Evolutionary conservation across 345 rosid genomes (phyloP), one percentile per base, ranked within the genome.

Genomic region (Boechera retrofracta): DNA sequence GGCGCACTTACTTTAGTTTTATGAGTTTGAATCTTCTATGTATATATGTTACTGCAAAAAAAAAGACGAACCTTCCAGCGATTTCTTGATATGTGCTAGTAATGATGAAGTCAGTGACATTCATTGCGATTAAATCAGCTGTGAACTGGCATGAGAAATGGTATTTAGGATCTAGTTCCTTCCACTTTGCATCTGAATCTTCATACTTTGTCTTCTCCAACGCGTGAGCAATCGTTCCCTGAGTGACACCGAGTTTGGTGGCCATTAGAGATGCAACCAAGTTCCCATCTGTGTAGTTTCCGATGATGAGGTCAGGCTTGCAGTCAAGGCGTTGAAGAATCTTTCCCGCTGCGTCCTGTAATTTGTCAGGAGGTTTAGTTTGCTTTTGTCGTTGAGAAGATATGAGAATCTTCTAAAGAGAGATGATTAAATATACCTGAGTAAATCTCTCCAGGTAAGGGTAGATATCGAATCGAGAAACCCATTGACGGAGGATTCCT

Each of bases 1-100:
- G 16, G 7, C 1, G 6, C 26, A 41, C 29, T 51, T 18, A 42
- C 33, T 63, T 7, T 24, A 28, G 71, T 26, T 32, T 24, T 24
- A 35, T 15, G 24, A 45, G 32, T 64, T 63, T 53, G 45, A 12
- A 47, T 52, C n/a, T 54, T 71, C n/a, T 8, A 38, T 74, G 32
- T 39, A 15, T 38, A 15, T 67, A 51, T 44, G 54, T 16, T 31
- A 33, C 10, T 32, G 32, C 53, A 7, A 21, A 16, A 29, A 16
- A 18, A 9, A 16, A 44, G 35, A 72, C 85, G 13, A 54, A 87
- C 98, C 94, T 95, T 83, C 99, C 99, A 5, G 97, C 96, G 35
- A 95, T 95, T 84, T 95, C 98, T 76, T 95, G 98, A 75, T 91
- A 95, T 9, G 96, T 92, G 83, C 99, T 95, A 7, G 91, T 86